Evolutionary conservation across 768 basidiomycete species (phyloP), one percentile per base, ranked within the genome.

Genomic region (Gloeostereum incarnatum): DNA sequence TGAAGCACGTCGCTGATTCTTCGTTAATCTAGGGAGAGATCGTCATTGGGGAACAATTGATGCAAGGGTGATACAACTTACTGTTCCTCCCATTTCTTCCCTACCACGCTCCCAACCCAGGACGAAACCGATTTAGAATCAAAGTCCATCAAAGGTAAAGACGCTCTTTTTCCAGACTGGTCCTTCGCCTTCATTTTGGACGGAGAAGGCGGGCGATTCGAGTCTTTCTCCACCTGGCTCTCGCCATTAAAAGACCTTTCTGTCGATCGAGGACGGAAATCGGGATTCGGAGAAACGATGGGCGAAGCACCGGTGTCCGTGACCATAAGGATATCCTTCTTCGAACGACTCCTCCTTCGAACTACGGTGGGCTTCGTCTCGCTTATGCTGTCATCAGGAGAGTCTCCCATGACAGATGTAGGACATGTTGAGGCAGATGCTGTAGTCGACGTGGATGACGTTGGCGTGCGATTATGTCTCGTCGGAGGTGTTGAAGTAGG

Each of bases 1-100:
- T 0, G 81, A 81, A 0, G 81, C 81, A 16, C 81, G 76, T 56
- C 81, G 82, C 42, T 78, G 78, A 48, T 62, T 66, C 47, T 77
- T 81, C 13, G 74, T 61, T 49, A 84, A 71, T n/a, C 82, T 85
- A 25, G 11, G 24, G 41, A 45, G 45, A 43, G 39, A 27, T n/a
- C 27, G n/a, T 13, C 33, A 41, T 16, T 42, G 5, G 45, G 13
- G 13, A 14, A 32, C 17, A 21, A 19, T 18, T 17, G 33, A 27
- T 39, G 31, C 19, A 34, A 29, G 31, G 23, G 18, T 21, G 31
- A 25, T 25, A 38, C 26, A 30, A 74, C 75, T 45, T 50, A 81
- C 78, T 70, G 71, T 26, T 74, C 75, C 41, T 68, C 74, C 57
- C 75, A 70, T 46, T 71, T 75, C 57, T 70, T 76, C 13, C 80